Evolutionary conservation across 2,329 filamentous ascomycete species (phyloP).

Genomic region (Golovinomyces cichoracearum): DNA sequence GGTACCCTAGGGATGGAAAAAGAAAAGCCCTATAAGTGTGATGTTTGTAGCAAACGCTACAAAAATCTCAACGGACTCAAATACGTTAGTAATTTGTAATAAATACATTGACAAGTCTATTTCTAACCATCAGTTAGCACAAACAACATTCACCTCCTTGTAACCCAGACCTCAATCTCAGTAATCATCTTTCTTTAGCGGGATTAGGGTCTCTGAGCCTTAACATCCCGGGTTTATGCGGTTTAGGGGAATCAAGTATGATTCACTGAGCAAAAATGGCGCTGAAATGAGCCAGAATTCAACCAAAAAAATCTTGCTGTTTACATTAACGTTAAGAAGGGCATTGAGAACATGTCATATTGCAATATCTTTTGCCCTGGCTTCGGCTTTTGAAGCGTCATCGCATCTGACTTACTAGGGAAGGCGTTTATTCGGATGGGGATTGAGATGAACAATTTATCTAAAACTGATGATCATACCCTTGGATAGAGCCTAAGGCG

Average conservation of each 20-base stretch:
- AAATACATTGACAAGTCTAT: constrained; percentile 9
- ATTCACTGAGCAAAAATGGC: neutral
- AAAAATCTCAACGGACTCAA: constrained; percentile 98
- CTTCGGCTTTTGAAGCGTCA: neutral
- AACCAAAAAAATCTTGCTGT: neutral
- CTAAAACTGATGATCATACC: neutral
- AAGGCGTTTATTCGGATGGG: neutral
- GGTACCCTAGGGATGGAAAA: constrained; percentile 99
- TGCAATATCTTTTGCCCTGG: too few relatives aligned
- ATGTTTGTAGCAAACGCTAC: constrained; percentile 91
- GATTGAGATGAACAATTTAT: neutral
- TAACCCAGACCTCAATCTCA: constrained; percentile 49
- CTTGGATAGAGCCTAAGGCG: too few relatives aligned
- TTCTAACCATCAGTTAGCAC: constrained; percentile 23
- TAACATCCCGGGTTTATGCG: neutral
- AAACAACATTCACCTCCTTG: constrained; percentile 69
- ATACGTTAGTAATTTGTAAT: constrained; percentile 33
- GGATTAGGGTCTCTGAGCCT: neutral
- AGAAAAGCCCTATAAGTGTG: constrained; percentile 94
- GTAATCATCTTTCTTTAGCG: neutral
- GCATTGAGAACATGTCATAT: too few relatives aligned
- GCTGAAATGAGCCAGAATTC: neutral
- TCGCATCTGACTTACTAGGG: neutral
- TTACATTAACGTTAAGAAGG: neutral
- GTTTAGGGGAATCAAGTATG: neutral